These are phyloP conservation scores for Russula olivacea DNA, from an alignment of 768 basidiomycete species.

Conservation along the genomic window DNA sequence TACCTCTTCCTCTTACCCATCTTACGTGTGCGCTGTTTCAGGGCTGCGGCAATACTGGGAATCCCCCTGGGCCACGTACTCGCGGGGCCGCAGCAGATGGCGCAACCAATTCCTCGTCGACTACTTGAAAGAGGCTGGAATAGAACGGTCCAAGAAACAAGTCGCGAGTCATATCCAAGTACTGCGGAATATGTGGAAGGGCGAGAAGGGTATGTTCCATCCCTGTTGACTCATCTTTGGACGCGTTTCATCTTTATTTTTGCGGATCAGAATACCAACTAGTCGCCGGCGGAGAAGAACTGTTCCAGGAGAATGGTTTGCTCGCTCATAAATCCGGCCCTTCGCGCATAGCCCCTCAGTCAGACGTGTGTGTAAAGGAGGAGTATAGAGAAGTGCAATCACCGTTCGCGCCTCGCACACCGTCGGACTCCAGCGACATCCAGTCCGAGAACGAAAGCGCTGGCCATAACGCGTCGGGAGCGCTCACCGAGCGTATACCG, in stretches of 20 bases:
- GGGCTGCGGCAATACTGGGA: slow-evolving; percentile 76
- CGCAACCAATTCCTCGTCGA: slow-evolving; percentile 84
- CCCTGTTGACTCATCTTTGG: background rate
- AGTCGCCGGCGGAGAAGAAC: slow-evolving; percentile 75
- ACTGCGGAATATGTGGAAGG: slow-evolving; percentile 83
- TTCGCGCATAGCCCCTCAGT: slow-evolving; percentile 15
- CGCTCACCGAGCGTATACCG: background rate
- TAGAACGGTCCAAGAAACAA: slow-evolving; percentile 77
- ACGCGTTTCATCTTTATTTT: slow-evolving; percentile 22
- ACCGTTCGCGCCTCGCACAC: slow-evolving; percentile 31
- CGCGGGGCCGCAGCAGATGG: slow-evolving; percentile 73
- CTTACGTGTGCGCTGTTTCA: slow-evolving; percentile 28
- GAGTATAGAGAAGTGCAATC: slow-evolving; percentile 26
- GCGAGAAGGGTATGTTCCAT: slow-evolving; percentile 54
- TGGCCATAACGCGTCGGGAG: slow-evolving; percentile 1
- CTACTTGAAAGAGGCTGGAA: slow-evolving; percentile 61
- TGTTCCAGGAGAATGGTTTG: slow-evolving; percentile 41
- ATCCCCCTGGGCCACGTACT: slow-evolving; percentile 75
- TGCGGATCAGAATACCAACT: slow-evolving; percentile 56
- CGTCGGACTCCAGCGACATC: slow-evolving; percentile 25
- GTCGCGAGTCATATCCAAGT: slow-evolving; percentile 89
- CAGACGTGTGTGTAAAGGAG: slow-evolving; percentile 36
- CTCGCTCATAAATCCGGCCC: slow-evolving; percentile 37
- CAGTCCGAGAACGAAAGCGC: slow-evolving; percentile 7
- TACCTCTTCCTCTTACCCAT: background rate